Conservation (phyloP, 2,329 filamentous ascomycete genomes). For the Bertia moriformis region DNA sequence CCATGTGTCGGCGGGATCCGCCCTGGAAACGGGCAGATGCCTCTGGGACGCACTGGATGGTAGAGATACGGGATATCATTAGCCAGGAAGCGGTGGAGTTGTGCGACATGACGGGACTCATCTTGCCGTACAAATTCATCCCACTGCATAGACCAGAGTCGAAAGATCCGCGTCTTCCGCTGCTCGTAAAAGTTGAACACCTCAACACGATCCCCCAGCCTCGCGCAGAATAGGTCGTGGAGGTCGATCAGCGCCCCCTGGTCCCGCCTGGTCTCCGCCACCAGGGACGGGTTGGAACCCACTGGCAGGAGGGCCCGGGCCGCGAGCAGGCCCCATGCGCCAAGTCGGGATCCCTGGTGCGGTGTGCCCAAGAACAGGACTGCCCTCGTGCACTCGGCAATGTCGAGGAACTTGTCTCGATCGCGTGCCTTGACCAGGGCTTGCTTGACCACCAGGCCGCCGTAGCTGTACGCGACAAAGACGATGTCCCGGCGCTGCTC, state of each 20-base stretch:
- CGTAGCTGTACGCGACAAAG: constrained; percentile 2
- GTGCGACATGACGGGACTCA: too few species aligned
- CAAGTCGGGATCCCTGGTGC: constrained; percentile 1
- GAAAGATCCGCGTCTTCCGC: not conserved
- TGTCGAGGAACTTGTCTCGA: not conserved
- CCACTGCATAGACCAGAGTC: constrained; percentile 1
- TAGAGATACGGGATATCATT: too few species aligned
- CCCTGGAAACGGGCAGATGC: too few species aligned
- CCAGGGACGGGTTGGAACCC: constrained; percentile 1
- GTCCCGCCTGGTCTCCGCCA: not conserved
- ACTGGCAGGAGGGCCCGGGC: not conserved
- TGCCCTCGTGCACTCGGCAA: not conserved
- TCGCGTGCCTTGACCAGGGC: not conserved
- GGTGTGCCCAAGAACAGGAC: constrained; percentile 2
- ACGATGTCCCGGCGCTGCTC: constrained; percentile 1
- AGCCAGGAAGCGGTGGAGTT: too few species aligned
- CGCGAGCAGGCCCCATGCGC: not conserved
- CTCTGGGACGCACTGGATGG: too few species aligned
- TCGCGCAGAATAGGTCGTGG: constrained; percentile 1
- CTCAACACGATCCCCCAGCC: not conserved
- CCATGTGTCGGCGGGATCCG: not conserved
- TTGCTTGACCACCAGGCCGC: constrained; percentile 2
- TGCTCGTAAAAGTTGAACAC: constrained; percentile 2
- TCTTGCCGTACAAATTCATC: too few species aligned
- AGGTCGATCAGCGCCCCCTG: not conserved